Evolutionary conservation across 2,329 filamentous ascomycete genomes (phyloP), one percentile per base, ranked within the genome.

Genomic region (Stenocarpella maydis): DNA sequence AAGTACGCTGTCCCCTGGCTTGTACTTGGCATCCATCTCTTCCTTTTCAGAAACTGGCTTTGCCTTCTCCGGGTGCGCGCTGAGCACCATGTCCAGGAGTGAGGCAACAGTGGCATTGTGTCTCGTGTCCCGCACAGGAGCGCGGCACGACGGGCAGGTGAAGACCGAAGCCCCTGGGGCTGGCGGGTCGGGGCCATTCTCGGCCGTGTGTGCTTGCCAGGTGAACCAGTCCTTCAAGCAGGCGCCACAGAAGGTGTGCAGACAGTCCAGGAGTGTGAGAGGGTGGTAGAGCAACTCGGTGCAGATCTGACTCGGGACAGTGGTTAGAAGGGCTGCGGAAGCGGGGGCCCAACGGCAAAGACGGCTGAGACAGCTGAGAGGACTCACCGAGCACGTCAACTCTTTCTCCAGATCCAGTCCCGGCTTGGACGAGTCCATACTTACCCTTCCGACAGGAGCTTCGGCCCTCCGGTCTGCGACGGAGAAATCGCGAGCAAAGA

Each of bases 141-240:
- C 93, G 73, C 96, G 93, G 82, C 96, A 99, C 81, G 94, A 92
- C 49, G 96, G 96, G 82, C 96, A 99, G 54, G 94, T 98, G 79
- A 94, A 97, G 77, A 87, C 77, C 72, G 81, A 74, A 75, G 84
- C 71, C 75, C 86, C 76, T 74, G 85, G 77, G 65, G 83, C 74
- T 72, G 88, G 84, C 50, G 84, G 82, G 14, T 81, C 81, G 15
- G 85, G 86, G 2, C 82, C 81, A 69, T 80, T 82, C 72, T 86
- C 87, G 52, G 86, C 87, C 17, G 85, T 84, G 37, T 85, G 83
- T 45, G 90, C 90, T 79, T 97, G 94, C 80, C 90, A 96, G 72
- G 85, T 84, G 78, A 98, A 99, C 96, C 96, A 99, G 83, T 97
- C 94, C 80, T 97, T 97, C 70, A 98, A 81, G 78, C 96, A 99